A percentile compares a stretch with the other conserved stretches of the same genome.
phyloP scores from a whole-genome alignment of 192 early-diverging fungal genomes.

The Coemansia sp. region DNA sequence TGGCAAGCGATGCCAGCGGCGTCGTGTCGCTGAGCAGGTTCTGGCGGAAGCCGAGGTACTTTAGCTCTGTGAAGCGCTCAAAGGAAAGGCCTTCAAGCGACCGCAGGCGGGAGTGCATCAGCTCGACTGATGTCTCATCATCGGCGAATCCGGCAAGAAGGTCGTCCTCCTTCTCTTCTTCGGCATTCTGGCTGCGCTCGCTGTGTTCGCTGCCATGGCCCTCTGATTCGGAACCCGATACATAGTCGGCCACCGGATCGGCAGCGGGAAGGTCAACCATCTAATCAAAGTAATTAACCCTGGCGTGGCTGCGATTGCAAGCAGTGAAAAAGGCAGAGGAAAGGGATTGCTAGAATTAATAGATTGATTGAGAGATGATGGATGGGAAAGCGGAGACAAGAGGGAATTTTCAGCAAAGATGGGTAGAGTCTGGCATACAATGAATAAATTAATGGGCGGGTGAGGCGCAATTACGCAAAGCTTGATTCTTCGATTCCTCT shows the following conservation, averaged over 20 bases:
- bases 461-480: too few relatives aligned
- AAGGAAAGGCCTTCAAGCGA: conserved; percentile 26
- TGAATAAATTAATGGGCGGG: too few relatives aligned
- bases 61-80: conserved; percentile 19
- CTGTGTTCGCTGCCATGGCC: neutral
- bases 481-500: too few relatives aligned
- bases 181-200: neutral
- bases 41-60: conserved; percentile 81
- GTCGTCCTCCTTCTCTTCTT: conserved; percentile 3
- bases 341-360: too few relatives aligned
- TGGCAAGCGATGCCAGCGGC: conserved; percentile 54
- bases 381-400: too few relatives aligned
- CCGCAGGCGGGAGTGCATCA: conserved; percentile 41
- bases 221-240: neutral
- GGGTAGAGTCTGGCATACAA: too few relatives aligned
- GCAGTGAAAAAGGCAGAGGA: too few relatives aligned
- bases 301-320: too few relatives aligned
- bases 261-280: neutral
- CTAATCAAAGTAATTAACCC: neutral
- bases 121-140: conserved; percentile 36
- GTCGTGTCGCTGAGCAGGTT: conserved; percentile 78
- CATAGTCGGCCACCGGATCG: neutral
- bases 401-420: too few relatives aligned
- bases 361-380: too few relatives aligned
- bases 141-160: neutral